Percentiles rank a stretch among this genome's conserved stretches.
phyloP scores from a whole-genome alignment of 2,329 filamentous ascomycete species.

The Aureobasidium sp. region DNA sequence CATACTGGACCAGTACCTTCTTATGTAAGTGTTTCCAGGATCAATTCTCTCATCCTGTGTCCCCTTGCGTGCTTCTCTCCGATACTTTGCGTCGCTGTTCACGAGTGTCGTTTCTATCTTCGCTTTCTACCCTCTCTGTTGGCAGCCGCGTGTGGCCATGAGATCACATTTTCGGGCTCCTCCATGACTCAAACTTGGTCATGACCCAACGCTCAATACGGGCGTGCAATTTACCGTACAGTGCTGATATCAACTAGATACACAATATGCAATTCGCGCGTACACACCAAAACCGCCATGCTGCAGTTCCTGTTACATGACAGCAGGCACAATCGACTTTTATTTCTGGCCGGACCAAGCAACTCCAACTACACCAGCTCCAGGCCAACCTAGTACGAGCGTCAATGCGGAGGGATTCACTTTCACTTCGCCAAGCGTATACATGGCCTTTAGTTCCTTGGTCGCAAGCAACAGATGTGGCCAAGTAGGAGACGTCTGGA shows the following conservation, averaged over 20 bases:
- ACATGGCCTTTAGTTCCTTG: constrained; percentile 22
- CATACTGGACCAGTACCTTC: constrained; percentile 23
- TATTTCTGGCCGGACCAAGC: constrained; percentile 24
- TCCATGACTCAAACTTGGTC: background rate
- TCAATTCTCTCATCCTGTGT: background rate
- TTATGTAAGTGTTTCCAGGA: constrained; percentile 13
- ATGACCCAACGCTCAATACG: background rate
- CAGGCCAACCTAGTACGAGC: constrained; percentile 17
- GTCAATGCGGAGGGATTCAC: constrained; percentile 22
- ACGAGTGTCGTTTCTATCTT: background rate
- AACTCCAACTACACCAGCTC: constrained; percentile 13
- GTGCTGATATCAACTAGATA: constrained; percentile 21
- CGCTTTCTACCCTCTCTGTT: background rate
- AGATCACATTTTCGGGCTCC: background rate
- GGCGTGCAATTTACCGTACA: background rate
- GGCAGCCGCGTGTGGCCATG: no score
- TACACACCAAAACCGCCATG: constrained; percentile 24
- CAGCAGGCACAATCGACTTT: constrained; percentile 22
- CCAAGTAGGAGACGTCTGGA: constrained; percentile 21
- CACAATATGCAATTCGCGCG: constrained; percentile 22
- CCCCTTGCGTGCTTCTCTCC: background rate
- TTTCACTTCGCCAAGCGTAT: constrained; percentile 24
- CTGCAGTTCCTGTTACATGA: constrained; percentile 22
- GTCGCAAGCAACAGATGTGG: constrained; percentile 21
- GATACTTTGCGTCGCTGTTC: background rate